A percentile compares a stretch with the other conserved stretches of the same genome.
These are phyloP conservation scores for Phytophthora pseudosyringae DNA, from an alignment of 352 stramenopile species.

Conservation along the genomic window DNA sequence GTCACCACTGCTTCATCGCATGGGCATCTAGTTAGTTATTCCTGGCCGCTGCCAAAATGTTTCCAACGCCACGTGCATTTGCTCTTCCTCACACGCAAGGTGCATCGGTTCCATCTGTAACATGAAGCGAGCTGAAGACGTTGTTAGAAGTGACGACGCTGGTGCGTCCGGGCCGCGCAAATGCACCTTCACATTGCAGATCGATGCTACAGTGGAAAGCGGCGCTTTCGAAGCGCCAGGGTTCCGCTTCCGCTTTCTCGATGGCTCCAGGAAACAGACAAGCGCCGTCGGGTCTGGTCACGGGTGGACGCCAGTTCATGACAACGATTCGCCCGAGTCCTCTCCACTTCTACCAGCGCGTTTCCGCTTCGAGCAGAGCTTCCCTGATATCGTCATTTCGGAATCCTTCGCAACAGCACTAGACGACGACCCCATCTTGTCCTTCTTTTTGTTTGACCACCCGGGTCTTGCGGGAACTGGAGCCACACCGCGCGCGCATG, in stretches of 20 bases:
- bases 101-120: not conserved
- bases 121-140: constrained; percentile 25
- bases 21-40: constrained; percentile 23
- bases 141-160: constrained; percentile 15
- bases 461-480: constrained; percentile 28
- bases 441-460: constrained; percentile 71
- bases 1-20: constrained; percentile 7
- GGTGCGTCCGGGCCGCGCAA: constrained; percentile 35
- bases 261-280: constrained; percentile 68
- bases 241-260: constrained; percentile 78
- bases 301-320: constrained; percentile 39
- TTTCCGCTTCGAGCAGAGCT: constrained; percentile 57
- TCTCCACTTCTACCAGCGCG: constrained; percentile 1
- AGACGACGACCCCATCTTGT: constrained; percentile 67
- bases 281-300: constrained; percentile 34
- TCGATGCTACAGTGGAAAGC: constrained; percentile 57
- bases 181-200: constrained; percentile 67
- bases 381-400: constrained; percentile 50
- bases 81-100: not conserved
- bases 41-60: constrained; percentile 10
- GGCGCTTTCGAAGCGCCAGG: constrained; percentile 50
- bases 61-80: not conserved
- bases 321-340: constrained; percentile 1
- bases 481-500: constrained; percentile 8
- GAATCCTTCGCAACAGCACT: constrained; percentile 55